Evolutionary conservation across 495 filamentous ascomycete genomes (phyloP), one percentile per base, ranked within the genome.

Genomic region (Penicillium antarcticum): DNA sequence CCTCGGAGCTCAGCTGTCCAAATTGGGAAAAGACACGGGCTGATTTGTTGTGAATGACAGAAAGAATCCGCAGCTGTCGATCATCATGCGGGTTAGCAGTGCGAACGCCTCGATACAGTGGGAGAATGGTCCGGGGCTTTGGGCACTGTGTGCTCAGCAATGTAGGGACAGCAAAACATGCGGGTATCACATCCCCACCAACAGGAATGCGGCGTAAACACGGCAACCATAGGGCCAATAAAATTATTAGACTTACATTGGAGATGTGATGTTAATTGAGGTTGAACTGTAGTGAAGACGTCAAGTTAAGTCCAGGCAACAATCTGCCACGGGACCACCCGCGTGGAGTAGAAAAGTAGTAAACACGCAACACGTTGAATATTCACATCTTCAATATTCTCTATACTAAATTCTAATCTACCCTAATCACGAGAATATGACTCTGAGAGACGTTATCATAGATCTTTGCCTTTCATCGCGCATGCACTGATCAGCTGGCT

Each of bases 61-160:
- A 21, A 51, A 51, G 56, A 65, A 60, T 62, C 48, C 49, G 39
- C 34, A 39, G 26, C 29, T 47, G 56, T 37, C 42, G 62, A 65
- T 63, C 62, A 40, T 40, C 48, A 40, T 48, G 40, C 29, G 19
- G 48, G 24, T 46, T 23, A 52, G 45, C 34, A 45, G 32, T 45
- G 31, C 14, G 14, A 19, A 42, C 14, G 11, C 17, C 23, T 13
- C n/a, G 24, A 18, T 4, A 48, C 33, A 23, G 16, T 23, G 35
- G 35, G 37, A 26, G 24, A 47, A 40, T 45, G 33, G 31, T 31
- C 24, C 10, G 29, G 18, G 16, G 42, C 17, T 21, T 50, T 33
- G 35, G 18, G 39, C 19, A 45, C 16, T 31, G 33, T 41, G 46
- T 48, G 26, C 17, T 40, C 56, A 59, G 53, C 46, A 63, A 63